A percentile compares a stretch with the other conserved stretches of the same genome.
Evolutionary conservation across 2,329 filamentous ascomycete genomes (phyloP).

Genomic region (Tolypocladium tropicale): DNA sequence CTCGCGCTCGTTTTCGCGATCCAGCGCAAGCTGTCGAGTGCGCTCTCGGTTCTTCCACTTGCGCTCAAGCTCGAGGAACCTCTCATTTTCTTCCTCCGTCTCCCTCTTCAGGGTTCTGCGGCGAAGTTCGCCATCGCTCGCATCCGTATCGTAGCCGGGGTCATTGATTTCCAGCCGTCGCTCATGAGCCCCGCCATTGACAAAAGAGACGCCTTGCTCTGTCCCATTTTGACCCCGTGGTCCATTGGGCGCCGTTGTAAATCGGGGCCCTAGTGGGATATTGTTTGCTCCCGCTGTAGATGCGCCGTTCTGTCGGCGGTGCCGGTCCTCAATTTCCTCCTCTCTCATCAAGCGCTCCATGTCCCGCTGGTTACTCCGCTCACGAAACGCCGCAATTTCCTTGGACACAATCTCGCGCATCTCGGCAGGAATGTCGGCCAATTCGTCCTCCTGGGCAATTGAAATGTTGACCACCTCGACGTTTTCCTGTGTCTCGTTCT

Average conservation of each 20-base stretch:
- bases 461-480: conserved; percentile 87
- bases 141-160: conserved; percentile 80
- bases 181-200: conserved; percentile 65
- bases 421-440: conserved; percentile 89
- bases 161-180: conserved; percentile 45
- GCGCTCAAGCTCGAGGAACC: conserved; percentile 75
- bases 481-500: conserved; percentile 48
- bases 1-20: conserved; percentile 75
- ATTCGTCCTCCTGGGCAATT: conserved; percentile 78
- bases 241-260: conserved; percentile 55
- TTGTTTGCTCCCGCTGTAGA: conserved; percentile 54
- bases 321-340: conserved; percentile 83
- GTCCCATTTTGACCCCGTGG: conserved; percentile 55
- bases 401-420: conserved; percentile 91
- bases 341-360: conserved; percentile 78
- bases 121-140: conserved; percentile 79
- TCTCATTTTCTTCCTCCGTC: conserved; percentile 65
- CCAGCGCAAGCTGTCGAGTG: conserved; percentile 70
- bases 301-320: conserved; percentile 61
- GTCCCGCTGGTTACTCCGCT: conserved; percentile 80
- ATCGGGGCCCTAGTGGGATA: conserved; percentile 24
- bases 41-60: conserved; percentile 87
- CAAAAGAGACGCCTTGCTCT: conserved; percentile 54
- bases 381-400: conserved; percentile 90
- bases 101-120: conserved; percentile 60